Conservation (phyloP, 2,329 filamentous ascomycete genomes). For the Fusarium coicis region DNA sequence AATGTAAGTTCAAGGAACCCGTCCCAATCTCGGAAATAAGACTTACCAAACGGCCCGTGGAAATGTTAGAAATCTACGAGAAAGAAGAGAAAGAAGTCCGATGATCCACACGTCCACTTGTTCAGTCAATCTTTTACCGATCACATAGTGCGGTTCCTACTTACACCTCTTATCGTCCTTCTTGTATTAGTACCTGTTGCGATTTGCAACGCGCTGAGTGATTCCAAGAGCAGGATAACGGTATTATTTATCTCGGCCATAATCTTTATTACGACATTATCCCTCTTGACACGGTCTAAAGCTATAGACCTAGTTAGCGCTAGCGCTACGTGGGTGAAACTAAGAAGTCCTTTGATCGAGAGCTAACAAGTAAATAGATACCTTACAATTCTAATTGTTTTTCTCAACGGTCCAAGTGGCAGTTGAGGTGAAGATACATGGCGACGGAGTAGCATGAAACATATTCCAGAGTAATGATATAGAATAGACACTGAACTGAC, state of each 20-base stretch:
- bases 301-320: background rate
- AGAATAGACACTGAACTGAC: no score
- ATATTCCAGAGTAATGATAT: accelerated
- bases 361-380: background rate
- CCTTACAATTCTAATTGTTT: background rate
- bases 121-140: background rate
- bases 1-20: background rate
- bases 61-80: background rate
- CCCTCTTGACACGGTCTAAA: background rate
- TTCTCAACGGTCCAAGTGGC: background rate
- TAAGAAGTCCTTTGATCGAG: accelerated
- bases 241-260: background rate
- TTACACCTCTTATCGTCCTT: background rate
- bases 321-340: background rate
- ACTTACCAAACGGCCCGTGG: background rate
- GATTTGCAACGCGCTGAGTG: background rate
- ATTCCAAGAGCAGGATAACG: background rate
- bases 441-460: background rate
- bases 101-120: background rate
- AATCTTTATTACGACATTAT: background rate
- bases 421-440: accelerated
- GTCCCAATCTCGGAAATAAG: background rate
- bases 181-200: background rate
- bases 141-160: background rate
- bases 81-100: background rate